These are phyloP conservation scores for Skeletonema menzelii DNA, from an alignment of 108 stramenopile species.

Conservation along the genomic window DNA sequence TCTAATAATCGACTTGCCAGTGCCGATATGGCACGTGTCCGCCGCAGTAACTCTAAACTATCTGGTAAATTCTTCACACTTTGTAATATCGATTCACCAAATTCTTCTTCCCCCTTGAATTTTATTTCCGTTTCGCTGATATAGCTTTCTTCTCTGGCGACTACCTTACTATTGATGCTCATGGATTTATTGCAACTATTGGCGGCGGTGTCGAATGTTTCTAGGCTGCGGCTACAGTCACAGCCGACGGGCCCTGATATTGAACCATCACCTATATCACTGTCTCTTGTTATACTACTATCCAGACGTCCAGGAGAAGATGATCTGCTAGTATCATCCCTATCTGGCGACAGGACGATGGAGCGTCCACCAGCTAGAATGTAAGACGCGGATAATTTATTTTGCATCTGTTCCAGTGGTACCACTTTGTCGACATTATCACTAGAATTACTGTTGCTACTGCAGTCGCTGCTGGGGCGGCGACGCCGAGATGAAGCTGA, in stretches of 20 bases:
- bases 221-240: neutral
- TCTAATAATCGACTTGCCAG: conserved; percentile 32
- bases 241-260: neutral
- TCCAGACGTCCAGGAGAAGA: neutral
- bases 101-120: conserved; percentile 41
- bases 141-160: conserved; percentile 15
- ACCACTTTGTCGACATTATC: neutral
- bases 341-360: neutral
- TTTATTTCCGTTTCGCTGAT: conserved; percentile 27
- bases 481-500: neutral
- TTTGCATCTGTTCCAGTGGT: conserved; percentile 2
- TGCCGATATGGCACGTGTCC: conserved; percentile 30
- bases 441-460: neutral
- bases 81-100: conserved; percentile 11
- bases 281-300: neutral
- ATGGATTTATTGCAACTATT: neutral
- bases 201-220: neutral
- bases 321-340: neutral
- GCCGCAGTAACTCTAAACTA: conserved; percentile 11
- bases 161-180: neutral
- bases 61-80: conserved; percentile 3
- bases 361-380: neutral
- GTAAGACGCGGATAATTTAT: neutral
- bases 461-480: neutral
- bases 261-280: neutral